A percentile compares a stretch with the other conserved stretches of the same genome.
Conservation (phyloP, 352 stramenopile species). For the Sclerospora graminicola region DNA sequence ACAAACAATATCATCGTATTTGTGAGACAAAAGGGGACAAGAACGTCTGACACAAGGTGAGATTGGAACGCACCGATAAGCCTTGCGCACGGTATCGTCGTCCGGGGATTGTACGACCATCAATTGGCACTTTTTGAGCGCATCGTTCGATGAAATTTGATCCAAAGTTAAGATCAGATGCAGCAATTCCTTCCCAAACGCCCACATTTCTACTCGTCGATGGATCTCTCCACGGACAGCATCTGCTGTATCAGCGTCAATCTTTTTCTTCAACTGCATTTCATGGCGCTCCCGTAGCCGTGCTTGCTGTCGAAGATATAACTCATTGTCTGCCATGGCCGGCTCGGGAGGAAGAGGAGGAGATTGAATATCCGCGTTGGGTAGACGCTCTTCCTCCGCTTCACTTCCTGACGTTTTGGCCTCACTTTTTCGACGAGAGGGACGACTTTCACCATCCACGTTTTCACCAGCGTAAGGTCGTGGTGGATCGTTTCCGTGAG, state of each 20-base stretch:
- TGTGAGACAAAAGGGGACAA: too few species aligned
- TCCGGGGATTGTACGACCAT: conserved; percentile 74
- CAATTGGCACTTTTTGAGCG: conserved; percentile 62
- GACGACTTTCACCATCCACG: conserved; percentile 19
- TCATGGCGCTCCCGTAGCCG: conserved; percentile 73
- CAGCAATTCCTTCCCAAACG: conserved; percentile 71
- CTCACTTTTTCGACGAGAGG: conserved; percentile 32
- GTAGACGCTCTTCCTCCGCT: conserved; percentile 20
- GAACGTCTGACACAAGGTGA: background rate
- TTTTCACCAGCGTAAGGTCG: conserved; percentile 21
- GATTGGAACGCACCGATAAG: conserved; percentile 43
- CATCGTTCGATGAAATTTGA: conserved; percentile 63
- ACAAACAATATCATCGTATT: conserved; percentile 3
- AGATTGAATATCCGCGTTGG: conserved; percentile 11
- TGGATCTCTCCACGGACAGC: conserved; percentile 68
- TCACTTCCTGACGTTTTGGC: conserved; percentile 56
- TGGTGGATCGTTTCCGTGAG: conserved; percentile 14
- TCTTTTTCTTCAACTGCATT: conserved; percentile 70
- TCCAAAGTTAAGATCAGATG: conserved; percentile 82
- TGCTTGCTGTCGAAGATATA: conserved; percentile 78
- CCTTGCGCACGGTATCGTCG: conserved; percentile 73
- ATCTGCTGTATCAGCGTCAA: conserved; percentile 73
- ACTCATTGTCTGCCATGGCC: conserved; percentile 53
- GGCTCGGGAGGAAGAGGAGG: conserved; percentile 65
- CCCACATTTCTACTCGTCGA: conserved; percentile 68